A percentile compares a stretch with the other conserved stretches of the same genome.
phyloP scores from a whole-genome alignment of 768 basidiomycete genomes.

The Suillus weaverae region DNA sequence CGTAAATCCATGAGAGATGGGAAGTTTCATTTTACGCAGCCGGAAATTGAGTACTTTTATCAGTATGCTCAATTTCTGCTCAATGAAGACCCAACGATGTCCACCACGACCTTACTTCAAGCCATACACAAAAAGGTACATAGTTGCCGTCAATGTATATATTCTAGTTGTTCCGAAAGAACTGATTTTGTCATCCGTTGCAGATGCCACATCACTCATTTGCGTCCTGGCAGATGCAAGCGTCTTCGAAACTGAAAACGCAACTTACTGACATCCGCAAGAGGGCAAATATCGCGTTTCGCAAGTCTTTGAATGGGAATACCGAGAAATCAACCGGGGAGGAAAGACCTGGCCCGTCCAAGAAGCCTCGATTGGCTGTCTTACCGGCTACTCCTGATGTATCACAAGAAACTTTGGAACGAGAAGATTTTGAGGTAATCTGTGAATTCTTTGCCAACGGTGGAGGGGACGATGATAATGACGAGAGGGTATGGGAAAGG shows the following conservation, averaged over 20 bases:
- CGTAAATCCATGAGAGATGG: conserved; percentile 28
- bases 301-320: conserved; percentile 36
- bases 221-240: conserved; percentile 50
- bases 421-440: conserved; percentile 51
- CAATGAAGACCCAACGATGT: conserved; percentile 47
- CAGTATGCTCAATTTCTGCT: conserved; percentile 47
- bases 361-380: conserved; percentile 3
- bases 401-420: conserved; percentile 16
- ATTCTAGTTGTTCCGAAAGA: background rate
- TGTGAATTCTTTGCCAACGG: conserved; percentile 55
- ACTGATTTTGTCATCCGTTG: conserved; percentile 5
- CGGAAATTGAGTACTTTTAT: conserved; percentile 50
- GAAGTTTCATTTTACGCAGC: conserved; percentile 47
- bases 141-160: background rate
- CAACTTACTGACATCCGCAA: conserved; percentile 50
- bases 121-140: conserved; percentile 49
- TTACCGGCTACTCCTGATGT: background rate
- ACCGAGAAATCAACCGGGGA: background rate
- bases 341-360: conserved; percentile 3
- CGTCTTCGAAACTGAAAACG: conserved; percentile 32
- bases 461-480: conserved; percentile 46
- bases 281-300: conserved; percentile 48
- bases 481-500: conserved; percentile 52
- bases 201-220: conserved; percentile 63
- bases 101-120: conserved; percentile 36